These are phyloP conservation scores for Colletotrichum godetiae DNA, from an alignment of 2,329 filamentous ascomycete genomes.

Conservation along the genomic window DNA sequence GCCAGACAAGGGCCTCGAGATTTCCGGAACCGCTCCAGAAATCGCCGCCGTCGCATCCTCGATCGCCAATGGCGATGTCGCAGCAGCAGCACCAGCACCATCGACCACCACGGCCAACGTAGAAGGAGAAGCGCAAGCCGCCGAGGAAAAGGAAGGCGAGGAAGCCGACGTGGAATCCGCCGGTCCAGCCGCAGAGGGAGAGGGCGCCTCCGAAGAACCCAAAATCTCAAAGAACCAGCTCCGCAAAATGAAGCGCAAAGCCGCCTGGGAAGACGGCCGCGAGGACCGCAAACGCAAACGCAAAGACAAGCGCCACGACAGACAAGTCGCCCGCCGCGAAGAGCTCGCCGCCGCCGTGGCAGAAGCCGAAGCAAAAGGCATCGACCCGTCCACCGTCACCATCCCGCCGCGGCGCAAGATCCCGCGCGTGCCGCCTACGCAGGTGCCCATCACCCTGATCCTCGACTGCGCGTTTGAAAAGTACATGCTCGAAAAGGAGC, in stretches of 20 bases:
- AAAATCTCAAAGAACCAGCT: slow-evolving; percentile 84
- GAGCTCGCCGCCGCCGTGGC: slow-evolving; percentile 63
- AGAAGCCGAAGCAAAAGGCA: slow-evolving; percentile 53
- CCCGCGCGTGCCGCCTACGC: slow-evolving; percentile 50
- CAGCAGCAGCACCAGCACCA: not conserved
- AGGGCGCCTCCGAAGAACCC: slow-evolving; percentile 8
- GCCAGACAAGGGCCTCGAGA: slow-evolving; percentile 9
- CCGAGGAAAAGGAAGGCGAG: not conserved
- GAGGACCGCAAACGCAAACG: slow-evolving; percentile 65
- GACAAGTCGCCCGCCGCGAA: slow-evolving; percentile 59
- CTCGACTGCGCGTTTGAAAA: slow-evolving; percentile 94
- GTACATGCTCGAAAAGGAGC: slow-evolving; percentile 88
- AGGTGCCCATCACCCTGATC: slow-evolving; percentile 82
- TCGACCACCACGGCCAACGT: not conserved
- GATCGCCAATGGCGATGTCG: slow-evolving; percentile 17
- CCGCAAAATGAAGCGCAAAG: slow-evolving; percentile 79
- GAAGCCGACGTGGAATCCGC: not conserved
- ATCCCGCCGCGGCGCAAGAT: slow-evolving; percentile 43
- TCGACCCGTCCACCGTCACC: slow-evolving; percentile 50
- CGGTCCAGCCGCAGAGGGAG: not conserved
- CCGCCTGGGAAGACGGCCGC: slow-evolving; percentile 81
- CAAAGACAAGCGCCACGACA: slow-evolving; percentile 65
- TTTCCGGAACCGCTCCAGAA: not conserved
- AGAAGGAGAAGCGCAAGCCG: slow-evolving; percentile 10
- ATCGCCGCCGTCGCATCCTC: not conserved